A percentile compares a stretch with the other conserved stretches of the same genome.
Evolutionary conservation across 2,329 filamentous ascomycete species (phyloP).

Genomic region (Sclerotinia borealis): DNA sequence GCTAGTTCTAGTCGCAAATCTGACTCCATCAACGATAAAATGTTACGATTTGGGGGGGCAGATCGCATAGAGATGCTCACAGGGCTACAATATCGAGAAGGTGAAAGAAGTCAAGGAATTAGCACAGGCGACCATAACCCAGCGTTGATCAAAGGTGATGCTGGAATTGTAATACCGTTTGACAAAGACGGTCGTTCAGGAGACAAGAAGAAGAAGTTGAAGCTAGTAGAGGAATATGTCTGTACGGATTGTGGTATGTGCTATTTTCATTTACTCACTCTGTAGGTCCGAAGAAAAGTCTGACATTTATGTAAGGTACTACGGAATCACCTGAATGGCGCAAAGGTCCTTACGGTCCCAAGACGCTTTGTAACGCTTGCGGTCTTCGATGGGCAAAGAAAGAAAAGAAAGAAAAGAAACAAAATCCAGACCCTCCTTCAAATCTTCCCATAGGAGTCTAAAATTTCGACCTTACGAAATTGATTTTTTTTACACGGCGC

Average conservation of each 20-base stretch:
- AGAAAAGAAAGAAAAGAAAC: conserved; percentile 81
- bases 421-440: background rate
- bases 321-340: conserved; percentile 94
- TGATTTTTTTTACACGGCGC: conserved; percentile 2
- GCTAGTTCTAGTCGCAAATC: conserved; percentile 57
- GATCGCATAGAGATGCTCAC: conserved; percentile 93
- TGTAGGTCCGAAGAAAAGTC: background rate
- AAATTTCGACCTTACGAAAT: conserved; percentile 2
- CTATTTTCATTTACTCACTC: background rate
- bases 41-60: conserved; percentile 73
- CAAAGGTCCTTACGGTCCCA: conserved; percentile 86
- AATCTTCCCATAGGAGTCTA: background rate
- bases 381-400: conserved; percentile 73
- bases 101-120: conserved; percentile 81
- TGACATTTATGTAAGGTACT: conserved; percentile 47
- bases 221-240: conserved; percentile 80
- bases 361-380: conserved; percentile 93
- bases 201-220: conserved; percentile 82
- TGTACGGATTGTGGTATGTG: conserved; percentile 82
- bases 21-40: conserved; percentile 78
- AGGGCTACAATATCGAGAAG: conserved; percentile 78
- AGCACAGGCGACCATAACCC: conserved; percentile 80
- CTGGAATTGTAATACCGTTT: conserved; percentile 74
- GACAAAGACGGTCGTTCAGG: conserved; percentile 67
- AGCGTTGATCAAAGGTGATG: conserved; percentile 76